These are phyloP conservation scores for Suhomyces faveliae DNA, from an alignment of 805 yeast species.

Conservation along the genomic window DNA sequence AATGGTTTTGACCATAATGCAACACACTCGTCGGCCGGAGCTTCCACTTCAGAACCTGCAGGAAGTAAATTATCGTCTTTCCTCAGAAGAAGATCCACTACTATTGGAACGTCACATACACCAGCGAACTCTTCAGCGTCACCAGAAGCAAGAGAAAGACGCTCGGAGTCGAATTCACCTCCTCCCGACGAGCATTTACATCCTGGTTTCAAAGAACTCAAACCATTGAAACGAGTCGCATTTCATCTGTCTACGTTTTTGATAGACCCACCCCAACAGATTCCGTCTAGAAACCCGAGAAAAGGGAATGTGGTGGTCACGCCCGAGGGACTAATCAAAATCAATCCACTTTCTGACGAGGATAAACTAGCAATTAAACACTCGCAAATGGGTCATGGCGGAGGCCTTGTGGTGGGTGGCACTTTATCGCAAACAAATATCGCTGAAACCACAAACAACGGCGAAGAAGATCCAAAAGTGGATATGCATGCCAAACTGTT, in stretches of 20 bases:
- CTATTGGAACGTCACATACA: slow-evolving; percentile 1
- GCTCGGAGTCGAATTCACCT: slow-evolving; percentile 1
- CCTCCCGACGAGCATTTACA: slow-evolving; percentile 5
- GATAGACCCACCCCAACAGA: slow-evolving; percentile 82
- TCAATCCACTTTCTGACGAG: slow-evolving; percentile 55
- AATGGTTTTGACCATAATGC: slow-evolving; percentile 15
- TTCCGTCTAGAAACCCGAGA: slow-evolving; percentile 81
- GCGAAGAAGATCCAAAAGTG: slow-evolving; percentile 20
- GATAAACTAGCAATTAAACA: slow-evolving; percentile 46
- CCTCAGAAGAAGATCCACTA: slow-evolving; percentile 25
- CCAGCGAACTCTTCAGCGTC: not conserved
- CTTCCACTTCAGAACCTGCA: not conserved
- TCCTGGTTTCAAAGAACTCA: slow-evolving; percentile 31
- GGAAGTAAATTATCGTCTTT: slow-evolving; percentile 26
- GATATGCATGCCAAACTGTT: slow-evolving; percentile 24
- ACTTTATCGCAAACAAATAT: slow-evolving; percentile 48
- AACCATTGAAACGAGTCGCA: slow-evolving; percentile 42
- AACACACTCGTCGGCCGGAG: slow-evolving; percentile 5
- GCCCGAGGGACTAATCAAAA: slow-evolving; percentile 51
- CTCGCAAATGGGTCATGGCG: slow-evolving; percentile 44
- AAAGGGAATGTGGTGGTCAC: slow-evolving; percentile 68
- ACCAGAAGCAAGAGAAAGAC: not conserved
- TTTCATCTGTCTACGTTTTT: slow-evolving; percentile 42
- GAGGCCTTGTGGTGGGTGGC: slow-evolving; percentile 80
- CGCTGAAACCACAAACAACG: slow-evolving; percentile 5